Percentiles rank a stretch among this genome's conserved stretches.
phyloP scores from a whole-genome alignment of 2,329 filamentous ascomycete species.

The Fusarium domesticum region DNA sequence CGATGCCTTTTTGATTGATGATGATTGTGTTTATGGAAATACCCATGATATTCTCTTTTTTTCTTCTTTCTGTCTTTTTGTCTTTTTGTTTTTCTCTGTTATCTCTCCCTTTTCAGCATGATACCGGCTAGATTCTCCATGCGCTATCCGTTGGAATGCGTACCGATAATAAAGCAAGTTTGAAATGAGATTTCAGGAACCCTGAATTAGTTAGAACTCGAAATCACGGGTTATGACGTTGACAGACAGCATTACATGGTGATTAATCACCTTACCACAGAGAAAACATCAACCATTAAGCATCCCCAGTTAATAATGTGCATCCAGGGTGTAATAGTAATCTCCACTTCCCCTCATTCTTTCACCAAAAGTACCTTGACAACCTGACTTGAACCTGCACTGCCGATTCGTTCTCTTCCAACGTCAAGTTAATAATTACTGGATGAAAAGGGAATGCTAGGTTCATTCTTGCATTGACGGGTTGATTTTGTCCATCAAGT shows the following conservation, averaged over 20 bases:
- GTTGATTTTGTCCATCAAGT: no score
- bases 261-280: constrained; percentile 2
- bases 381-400: no score
- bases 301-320: neutral
- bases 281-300: neutral
- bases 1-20: constrained; percentile 3
- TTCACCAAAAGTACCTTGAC: no score
- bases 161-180: constrained; percentile 1
- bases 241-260: constrained; percentile 12
- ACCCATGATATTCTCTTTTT: constrained; percentile 25
- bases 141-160: neutral
- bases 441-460: no score
- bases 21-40: constrained; percentile 24
- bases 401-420: no score
- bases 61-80: constrained; percentile 14
- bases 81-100: constrained; percentile 7
- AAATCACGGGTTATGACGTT: constrained; percentile 23
- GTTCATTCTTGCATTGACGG: no score
- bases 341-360: neutral
- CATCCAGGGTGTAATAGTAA: neutral
- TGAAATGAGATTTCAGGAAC: constrained; percentile 4
- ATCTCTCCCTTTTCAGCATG: no score
- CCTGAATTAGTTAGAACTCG: neutral
- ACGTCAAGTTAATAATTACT: no score
- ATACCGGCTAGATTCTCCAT: neutral